These are phyloP conservation scores for Purshia tridentata DNA, from an alignment of 306 rosid genomes.

Conservation along the genomic window DNA sequence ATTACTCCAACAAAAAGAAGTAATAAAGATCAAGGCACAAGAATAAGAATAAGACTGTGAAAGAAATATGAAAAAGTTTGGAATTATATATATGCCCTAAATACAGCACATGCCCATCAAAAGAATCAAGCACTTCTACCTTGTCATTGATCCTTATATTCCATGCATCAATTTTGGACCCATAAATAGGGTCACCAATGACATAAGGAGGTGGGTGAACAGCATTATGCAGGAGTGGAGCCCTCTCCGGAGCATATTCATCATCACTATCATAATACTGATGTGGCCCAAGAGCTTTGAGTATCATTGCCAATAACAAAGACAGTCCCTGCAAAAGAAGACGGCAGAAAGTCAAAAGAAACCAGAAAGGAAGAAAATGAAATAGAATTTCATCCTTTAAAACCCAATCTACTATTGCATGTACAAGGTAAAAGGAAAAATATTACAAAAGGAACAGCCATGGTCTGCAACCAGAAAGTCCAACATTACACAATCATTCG, in stretches of 20 bases:
- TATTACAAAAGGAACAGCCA: background rate
- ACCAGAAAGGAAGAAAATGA: background rate
- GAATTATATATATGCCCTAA: background rate
- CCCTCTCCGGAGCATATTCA: constrained; percentile 58
- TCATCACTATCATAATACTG: constrained; percentile 73
- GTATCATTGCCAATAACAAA: constrained; percentile 68
- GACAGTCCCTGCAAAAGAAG: constrained; percentile 54
- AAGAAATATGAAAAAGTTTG: background rate
- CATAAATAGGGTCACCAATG: constrained; percentile 56
- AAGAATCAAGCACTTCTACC: constrained; percentile 37
- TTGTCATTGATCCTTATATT: constrained; percentile 40
- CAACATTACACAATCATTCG: background rate
- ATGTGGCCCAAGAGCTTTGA: constrained; percentile 77
- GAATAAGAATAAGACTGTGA: background rate
- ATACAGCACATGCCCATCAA: constrained; percentile 7
- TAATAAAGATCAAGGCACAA: background rate
- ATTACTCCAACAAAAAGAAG: background rate
- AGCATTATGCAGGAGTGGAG: constrained; percentile 65
- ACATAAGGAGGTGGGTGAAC: constrained; percentile 52
- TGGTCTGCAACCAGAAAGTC: background rate
- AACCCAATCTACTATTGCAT: background rate
- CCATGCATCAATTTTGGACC: constrained; percentile 47
- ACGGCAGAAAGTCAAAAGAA: background rate
- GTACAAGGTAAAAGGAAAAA: background rate
- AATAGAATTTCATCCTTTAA: background rate